Evolutionary conservation across 2,329 filamentous ascomycete species (phyloP), one percentile per base, ranked within the genome.

Genomic region (Paecilomyces niveus): DNA sequence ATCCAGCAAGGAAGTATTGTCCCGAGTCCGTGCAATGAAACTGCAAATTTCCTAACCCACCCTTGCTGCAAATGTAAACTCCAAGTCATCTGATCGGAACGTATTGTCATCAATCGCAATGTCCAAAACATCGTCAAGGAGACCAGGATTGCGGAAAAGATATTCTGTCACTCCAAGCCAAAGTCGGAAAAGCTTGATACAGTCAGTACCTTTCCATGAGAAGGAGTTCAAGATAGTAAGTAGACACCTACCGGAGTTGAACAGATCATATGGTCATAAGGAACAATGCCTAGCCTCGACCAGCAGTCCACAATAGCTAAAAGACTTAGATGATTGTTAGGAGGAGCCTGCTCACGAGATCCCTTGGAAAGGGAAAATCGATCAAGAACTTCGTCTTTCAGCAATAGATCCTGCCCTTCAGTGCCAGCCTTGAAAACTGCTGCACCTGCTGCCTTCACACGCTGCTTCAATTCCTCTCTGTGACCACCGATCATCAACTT

Each of bases 191-290:
- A 97, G 85, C 78, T 87, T 49, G 4, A 32, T 51, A 39, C 11
- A 9, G 5, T 61, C 45, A 52, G 24, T 13, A 10, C 13, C 18
- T 45, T 10, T 31, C 15, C 54, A 18, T 13, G 1, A 50, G n/a
- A 35, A 39, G 15, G 35, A 49, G 29, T 32, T 7, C 11, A 31
- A 15, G 15, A 21, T 21, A 45, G 24, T 24, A 45, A 21, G 26
- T 51, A 31, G 31, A 31, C 35, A 77, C 83, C 72, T 70, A 87
- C 84, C 54, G 94, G 94, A 45, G 94, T 99, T 57, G 92, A 96
- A 79, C 94, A 99, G 65, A 99, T 95, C 92, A 99, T 99, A 79
- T 99, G 95, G 75, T 99, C 93, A 74, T 99, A 99, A 0, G 94
- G 94, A 54, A 95, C 89, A 67, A 97, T 99, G 33, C 87, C 89